These are phyloP conservation scores for Sporothrix brasiliensis DNA, from an alignment of 2,329 filamentous ascomycete species.

Conservation along the genomic window DNA sequence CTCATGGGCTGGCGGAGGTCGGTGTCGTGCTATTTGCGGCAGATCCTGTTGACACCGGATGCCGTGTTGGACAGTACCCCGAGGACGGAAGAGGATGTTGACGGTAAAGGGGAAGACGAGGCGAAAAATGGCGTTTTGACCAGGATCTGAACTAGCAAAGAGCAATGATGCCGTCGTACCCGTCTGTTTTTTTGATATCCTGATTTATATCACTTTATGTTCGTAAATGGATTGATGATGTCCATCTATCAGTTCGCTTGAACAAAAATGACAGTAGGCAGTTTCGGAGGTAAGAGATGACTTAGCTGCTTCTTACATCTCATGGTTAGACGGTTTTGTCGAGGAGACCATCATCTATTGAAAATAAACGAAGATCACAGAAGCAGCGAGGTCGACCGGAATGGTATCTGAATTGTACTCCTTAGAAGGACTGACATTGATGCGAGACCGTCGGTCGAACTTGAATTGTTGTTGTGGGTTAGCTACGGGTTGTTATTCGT, in stretches of 20 bases:
- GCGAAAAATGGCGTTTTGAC: neutral
- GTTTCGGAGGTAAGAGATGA: neutral
- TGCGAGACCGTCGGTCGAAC: neutral
- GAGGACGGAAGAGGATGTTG: neutral
- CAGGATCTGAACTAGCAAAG: too few relatives aligned
- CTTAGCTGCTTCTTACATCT: neutral
- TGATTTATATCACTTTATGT: too few relatives aligned
- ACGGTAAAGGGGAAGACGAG: neutral
- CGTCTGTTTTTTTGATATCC: too few relatives aligned
- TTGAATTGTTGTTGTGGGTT: neutral
- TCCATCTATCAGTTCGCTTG: too few relatives aligned
- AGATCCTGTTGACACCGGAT: slow-evolving; percentile 34
- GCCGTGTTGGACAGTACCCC: neutral
- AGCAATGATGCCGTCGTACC: too few relatives aligned
- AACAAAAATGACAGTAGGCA: too few relatives aligned
- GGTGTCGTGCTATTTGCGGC: slow-evolving; percentile 39
- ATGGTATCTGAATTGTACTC: neutral
- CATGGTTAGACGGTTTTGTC: neutral
- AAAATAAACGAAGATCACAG: slow-evolving; percentile 6
- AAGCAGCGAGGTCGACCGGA: neutral
- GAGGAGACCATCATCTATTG: slow-evolving; percentile 10
- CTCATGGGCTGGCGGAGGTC: slow-evolving; percentile 37
- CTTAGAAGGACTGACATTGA: neutral
- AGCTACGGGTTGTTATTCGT: neutral
- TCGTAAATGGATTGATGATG: too few relatives aligned